A percentile compares a stretch with the other conserved stretches of the same genome.
These are phyloP conservation scores for Phytophthora brassicae DNA, from an alignment of 352 stramenopile genomes.

Conservation along the genomic window DNA sequence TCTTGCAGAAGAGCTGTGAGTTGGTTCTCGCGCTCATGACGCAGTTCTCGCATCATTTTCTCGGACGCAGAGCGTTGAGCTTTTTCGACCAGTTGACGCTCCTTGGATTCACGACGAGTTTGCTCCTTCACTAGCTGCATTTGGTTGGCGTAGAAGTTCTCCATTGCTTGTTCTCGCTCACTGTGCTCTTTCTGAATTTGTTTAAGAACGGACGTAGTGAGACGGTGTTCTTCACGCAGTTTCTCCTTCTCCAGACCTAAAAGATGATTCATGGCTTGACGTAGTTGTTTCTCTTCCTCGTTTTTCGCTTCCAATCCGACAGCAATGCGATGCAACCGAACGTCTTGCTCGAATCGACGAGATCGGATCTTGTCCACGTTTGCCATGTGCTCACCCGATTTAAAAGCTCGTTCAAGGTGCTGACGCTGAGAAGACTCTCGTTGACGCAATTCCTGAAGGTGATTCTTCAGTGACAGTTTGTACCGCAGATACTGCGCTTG, in stretches of 20 bases:
- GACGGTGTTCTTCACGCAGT: constrained; percentile 59
- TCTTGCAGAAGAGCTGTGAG: constrained; percentile 53
- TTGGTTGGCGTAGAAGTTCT: constrained; percentile 73
- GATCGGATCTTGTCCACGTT: constrained; percentile 75
- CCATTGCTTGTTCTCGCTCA: constrained; percentile 58
- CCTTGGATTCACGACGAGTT: constrained; percentile 53
- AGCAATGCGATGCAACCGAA: constrained; percentile 65
- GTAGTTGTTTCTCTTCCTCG: constrained; percentile 69
- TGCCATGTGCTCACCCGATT: constrained; percentile 58
- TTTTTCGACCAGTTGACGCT: constrained; percentile 70
- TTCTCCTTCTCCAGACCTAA: constrained; percentile 69
- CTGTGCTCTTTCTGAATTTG: constrained; percentile 65
- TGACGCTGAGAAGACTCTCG: constrained; percentile 59
- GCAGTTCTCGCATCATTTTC: constrained; percentile 69
- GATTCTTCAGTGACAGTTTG: constrained; percentile 67
- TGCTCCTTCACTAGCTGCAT: constrained; percentile 71
- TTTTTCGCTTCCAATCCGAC: constrained; percentile 62
- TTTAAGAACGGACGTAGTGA: constrained; percentile 47
- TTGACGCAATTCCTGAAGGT: constrained; percentile 65
- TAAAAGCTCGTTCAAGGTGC: constrained; percentile 63
- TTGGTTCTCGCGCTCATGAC: constrained; percentile 57
- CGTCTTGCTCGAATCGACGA: constrained; percentile 64
- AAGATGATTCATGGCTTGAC: constrained; percentile 65
- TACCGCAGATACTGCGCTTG: constrained; percentile 65
- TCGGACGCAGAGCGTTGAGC: constrained; percentile 64